A percentile compares a stretch with the other conserved stretches of the same genome.
Conservation (phyloP, 257 asterid species). For the Nicotiana attenuata region DNA sequence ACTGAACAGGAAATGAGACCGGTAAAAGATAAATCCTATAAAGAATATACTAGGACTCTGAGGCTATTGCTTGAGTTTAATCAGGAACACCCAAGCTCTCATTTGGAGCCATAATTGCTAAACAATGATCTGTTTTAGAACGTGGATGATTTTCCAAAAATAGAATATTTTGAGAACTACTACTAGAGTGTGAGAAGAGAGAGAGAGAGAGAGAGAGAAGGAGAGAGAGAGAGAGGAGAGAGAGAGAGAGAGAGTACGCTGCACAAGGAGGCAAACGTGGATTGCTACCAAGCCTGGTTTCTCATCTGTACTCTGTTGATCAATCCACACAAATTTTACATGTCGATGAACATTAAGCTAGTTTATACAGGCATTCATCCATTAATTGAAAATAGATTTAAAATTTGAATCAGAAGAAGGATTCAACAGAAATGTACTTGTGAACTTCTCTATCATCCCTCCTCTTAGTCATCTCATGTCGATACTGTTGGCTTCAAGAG, state of each 20-base stretch:
- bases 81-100: not conserved
- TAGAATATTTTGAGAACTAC: not conserved
- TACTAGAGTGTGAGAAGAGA: not conserved
- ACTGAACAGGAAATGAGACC: conserved; percentile 19
- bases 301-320: conserved; percentile 58
- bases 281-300: conserved; percentile 73
- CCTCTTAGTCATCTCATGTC: conserved; percentile 75
- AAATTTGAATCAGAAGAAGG: not conserved
- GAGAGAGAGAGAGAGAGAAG: no score
- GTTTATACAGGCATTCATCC: not conserved
- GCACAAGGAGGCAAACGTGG: conserved; percentile 96
- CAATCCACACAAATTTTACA: not conserved
- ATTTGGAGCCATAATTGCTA: not conserved
- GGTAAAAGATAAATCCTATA: not conserved
- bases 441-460: conserved; percentile 69
- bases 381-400: no score
- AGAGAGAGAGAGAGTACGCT: conserved; percentile 45
- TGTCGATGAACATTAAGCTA: not conserved
- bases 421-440: conserved; percentile 25
- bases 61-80: not conserved
- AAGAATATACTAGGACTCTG: not conserved
- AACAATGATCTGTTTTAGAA: not conserved
- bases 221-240: no score
- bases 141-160: not conserved
- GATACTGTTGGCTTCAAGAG: conserved; percentile 60